Conservation (phyloP, 371 early-diverging fungal genomes). For the Phascolomyces articulosus region DNA sequence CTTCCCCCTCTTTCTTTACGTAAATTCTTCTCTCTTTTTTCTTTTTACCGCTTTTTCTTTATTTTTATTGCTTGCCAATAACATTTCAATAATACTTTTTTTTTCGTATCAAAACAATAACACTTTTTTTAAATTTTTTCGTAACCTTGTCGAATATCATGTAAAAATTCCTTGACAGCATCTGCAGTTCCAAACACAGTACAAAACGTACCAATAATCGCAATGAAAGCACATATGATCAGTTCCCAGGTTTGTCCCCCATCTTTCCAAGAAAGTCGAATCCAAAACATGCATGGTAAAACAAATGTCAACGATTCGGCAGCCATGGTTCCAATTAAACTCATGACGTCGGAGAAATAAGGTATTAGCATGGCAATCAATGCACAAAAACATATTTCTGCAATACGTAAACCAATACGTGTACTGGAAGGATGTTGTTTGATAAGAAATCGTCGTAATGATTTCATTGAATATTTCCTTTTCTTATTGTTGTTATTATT, state of each 20-base stretch:
- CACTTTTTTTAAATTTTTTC: too few relatives aligned
- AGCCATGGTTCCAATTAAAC: constrained; percentile 79
- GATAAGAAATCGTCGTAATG: not conserved
- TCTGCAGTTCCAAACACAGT: constrained; percentile 75
- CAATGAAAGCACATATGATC: constrained; percentile 53
- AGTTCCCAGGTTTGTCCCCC: constrained; percentile 49
- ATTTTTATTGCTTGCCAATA: too few relatives aligned
- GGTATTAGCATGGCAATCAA: constrained; percentile 74
- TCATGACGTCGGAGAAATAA: constrained; percentile 81
- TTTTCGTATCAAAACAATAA: too few relatives aligned
- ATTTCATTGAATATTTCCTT: too few relatives aligned
- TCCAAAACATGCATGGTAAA: constrained; percentile 78
- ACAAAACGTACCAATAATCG: constrained; percentile 66
- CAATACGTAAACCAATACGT: constrained; percentile 58
- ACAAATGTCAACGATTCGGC: constrained; percentile 80
- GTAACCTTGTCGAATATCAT: constrained; percentile 17
- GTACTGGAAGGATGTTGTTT: constrained; percentile 28
- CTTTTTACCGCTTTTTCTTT: too few relatives aligned
- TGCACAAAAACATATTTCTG: constrained; percentile 52
- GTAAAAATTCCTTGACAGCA: constrained; percentile 60
- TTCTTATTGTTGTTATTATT: too few relatives aligned
- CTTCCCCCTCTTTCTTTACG: too few relatives aligned
- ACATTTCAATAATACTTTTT: too few relatives aligned
- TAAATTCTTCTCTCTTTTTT: too few relatives aligned
- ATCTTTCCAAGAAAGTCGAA: constrained; percentile 64